Conservation (phyloP, 768 basidiomycete species). For the Auriscalpium microsporum region DNA sequence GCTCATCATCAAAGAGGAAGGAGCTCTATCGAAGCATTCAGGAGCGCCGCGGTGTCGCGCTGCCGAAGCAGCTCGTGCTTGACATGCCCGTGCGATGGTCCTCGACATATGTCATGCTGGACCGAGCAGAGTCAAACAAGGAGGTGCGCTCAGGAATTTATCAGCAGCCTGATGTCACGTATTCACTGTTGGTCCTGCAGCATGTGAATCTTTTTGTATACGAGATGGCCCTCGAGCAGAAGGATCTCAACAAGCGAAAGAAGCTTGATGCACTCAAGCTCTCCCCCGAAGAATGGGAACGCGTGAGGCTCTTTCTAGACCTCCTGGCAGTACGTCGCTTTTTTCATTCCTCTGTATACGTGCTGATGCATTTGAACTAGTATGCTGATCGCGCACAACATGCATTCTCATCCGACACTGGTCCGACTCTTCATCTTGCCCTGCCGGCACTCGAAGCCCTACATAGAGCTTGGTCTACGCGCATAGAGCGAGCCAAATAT, state of each 20-base stretch:
- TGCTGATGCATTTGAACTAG: conserved; percentile 6
- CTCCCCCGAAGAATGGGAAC: conserved; percentile 17
- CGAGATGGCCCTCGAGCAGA: conserved; percentile 17
- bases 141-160: neutral
- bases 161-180: too few relatives aligned
- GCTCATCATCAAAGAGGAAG: conserved; percentile 23
- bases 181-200: neutral
- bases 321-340: conserved; percentile 15
- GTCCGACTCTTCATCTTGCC: conserved; percentile 19
- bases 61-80: conserved; percentile 16
- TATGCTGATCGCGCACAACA: conserved; percentile 25
- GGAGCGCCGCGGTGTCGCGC: neutral
- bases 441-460: conserved; percentile 24
- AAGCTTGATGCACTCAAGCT: conserved; percentile 15
- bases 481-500: neutral
- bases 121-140: neutral
- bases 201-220: conserved; percentile 17
- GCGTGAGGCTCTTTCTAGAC: conserved; percentile 13
- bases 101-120: conserved; percentile 25
- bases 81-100: conserved; percentile 28
- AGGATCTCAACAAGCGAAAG: conserved; percentile 8
- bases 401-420: conserved; percentile 21
- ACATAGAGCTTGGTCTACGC: conserved; percentile 19
- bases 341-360: neutral
- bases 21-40: conserved; percentile 17